Conservation (phyloP, 495 filamentous ascomycete genomes). For the Lepraria neglecta region DNA sequence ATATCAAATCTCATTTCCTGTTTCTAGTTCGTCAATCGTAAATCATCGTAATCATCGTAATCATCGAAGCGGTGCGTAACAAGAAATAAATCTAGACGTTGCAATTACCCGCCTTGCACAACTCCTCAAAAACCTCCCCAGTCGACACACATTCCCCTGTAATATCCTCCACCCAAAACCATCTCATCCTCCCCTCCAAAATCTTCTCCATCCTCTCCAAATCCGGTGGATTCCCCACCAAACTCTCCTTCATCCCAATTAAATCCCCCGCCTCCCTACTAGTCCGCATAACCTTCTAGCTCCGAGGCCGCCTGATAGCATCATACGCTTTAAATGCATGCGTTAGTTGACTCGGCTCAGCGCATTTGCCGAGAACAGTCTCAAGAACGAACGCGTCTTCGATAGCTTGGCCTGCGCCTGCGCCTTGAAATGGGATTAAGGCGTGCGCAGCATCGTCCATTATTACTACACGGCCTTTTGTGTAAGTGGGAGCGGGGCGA, state of each 20-base stretch:
- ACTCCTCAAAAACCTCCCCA: background rate
- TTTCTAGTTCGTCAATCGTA: too few relatives aligned
- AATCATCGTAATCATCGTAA: too few relatives aligned
- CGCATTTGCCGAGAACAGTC: slow-evolving; percentile 24
- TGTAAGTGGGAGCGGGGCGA: slow-evolving; percentile 23
- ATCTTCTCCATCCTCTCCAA: slow-evolving; percentile 14
- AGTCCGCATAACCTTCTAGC: slow-evolving; percentile 20
- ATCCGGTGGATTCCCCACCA: slow-evolving; percentile 1
- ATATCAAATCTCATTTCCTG: too few relatives aligned
- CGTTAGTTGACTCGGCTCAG: background rate
- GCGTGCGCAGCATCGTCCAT: slow-evolving; percentile 44
- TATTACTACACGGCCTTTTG: slow-evolving; percentile 33
- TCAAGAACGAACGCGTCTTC: slow-evolving; percentile 34
- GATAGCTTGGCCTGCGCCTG: slow-evolving; percentile 36
- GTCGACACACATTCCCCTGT: background rate
- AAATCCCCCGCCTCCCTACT: slow-evolving; percentile 13
- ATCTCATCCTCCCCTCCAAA: slow-evolving; percentile 8
- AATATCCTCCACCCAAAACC: slow-evolving; percentile 14
- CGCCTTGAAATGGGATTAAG: slow-evolving; percentile 37
- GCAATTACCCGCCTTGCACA: background rate
- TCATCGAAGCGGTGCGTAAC: too few relatives aligned
- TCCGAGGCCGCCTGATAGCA: slow-evolving; percentile 23
- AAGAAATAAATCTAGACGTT: too few relatives aligned
- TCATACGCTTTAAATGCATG: slow-evolving; percentile 22
- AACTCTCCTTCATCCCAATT: slow-evolving; percentile 4